Evolutionary conservation across 2,329 filamentous ascomycete species (phyloP), one percentile per base, ranked within the genome.

Genomic region (Emydomyces testavorans): DNA sequence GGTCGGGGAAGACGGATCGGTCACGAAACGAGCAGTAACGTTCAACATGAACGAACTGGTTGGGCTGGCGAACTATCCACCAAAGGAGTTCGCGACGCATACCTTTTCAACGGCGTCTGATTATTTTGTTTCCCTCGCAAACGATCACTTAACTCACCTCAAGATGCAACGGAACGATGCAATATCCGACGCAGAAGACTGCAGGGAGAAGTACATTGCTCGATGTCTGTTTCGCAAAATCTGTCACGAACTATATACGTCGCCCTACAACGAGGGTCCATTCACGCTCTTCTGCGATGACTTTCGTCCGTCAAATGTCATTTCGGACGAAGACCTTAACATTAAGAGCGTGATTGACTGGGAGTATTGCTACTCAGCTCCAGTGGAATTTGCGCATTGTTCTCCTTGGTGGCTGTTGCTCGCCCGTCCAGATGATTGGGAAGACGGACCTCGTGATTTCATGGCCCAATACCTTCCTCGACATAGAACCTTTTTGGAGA

Each of bases 81-180:
- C 24, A n/a, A 26, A 46, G 24, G 15, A 24, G 26, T 16, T 52
- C 11, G 18, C 39, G 20, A 15, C 45, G 32, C 10, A 18, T 13
- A 16, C 15, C 2, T 53, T 48, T 36, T 11, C 8, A 4, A 48
- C 46, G 7, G 20, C 50, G 7, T 36, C 21, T 13, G 28, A 46
- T 23, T 52, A 52, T 36, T 48, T 52, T 39, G 16, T 38, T 6
- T 32, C 23, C n/a, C 46, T 51, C 5, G 49, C 52, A 4, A 13
- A 48, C 4, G 10, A 50, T 4, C 50, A 52, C 26, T 10, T 53
- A 1, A 10, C 13, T 6, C 63, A 66, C 11, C 57, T 71, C 1
- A 11, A 59, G n/a, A 68, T 67, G 44, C 67, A 72, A 52, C 65
- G 62, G 45, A 70, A 71, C 50, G 62, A 69, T 31, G 53, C 62